Base-by-base conservation (phyloP, 2,329 filamentous ascomycete genomes). In the Colletotrichum paranaense region DNA sequence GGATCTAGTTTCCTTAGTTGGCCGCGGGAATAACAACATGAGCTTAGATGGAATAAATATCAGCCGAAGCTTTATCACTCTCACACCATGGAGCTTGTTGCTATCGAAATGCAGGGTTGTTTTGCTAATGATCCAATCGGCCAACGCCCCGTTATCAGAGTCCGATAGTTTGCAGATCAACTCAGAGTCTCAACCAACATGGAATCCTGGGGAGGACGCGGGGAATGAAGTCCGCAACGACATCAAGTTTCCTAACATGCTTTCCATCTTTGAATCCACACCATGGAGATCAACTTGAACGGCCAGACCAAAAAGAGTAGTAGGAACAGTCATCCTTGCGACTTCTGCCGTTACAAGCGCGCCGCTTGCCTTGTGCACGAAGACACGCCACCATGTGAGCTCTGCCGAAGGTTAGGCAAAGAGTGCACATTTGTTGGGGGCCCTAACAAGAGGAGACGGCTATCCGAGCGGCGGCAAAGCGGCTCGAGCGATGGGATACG, bases 281-380 rank as follows among this genome's bases (percentile, higher is more conserved):
- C 35, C 58, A 72, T 72, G 69, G 69, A 72, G 38, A 67, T 32
- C n/a, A n/a, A 46, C 19, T 19, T 42, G 8, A 58, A 32, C 8
- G 57, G 3, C 19, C 65, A 58, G 7, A 22, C 58, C 5, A 72
- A 58, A n/a, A 32, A 59, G 49, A 62, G 52, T 24, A 62, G 62
- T 9, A 26, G 69, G 22, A 72, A 68, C 14, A 38, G 69, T 38
- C 69, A 63, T 22, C 69, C 69, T 8, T 72, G 69, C 65, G 69
- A 72, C 52, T 68, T 68, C 19, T 72, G 69, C 52, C 69, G 69
- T 26, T 72, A 68, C 49, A 72, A 72, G 38, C 69, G 69, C 52
- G 69, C 69, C 11, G 69, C 69, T 38, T 72, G 69, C 46, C n/a
- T 72, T 24, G 19, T 72, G 5, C 58, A 49, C 30, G 52, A 32